Conservation (phyloP, 1,284 basidiomycete species). For the Ustilago curta region DNA sequence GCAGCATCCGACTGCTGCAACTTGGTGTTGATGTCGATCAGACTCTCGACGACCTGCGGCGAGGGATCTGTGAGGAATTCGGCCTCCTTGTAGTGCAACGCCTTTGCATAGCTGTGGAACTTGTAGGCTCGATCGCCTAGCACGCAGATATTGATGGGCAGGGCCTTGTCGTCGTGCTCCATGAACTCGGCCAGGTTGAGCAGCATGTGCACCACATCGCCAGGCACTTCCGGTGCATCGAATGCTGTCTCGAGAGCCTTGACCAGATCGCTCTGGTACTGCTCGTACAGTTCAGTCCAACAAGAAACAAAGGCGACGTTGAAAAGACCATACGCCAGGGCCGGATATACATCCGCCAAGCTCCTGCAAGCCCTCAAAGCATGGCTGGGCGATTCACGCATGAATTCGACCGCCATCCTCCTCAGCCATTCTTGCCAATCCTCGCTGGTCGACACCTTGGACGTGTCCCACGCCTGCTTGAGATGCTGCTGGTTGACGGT, state of each 20-base stretch:
- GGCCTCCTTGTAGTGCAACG: slow-evolving; percentile 97
- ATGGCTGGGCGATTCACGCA: slow-evolving; percentile 98
- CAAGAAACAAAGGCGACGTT: slow-evolving; percentile 99
- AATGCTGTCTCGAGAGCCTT: slow-evolving; percentile 90
- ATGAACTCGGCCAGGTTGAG: slow-evolving; percentile 99
- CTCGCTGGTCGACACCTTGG: slow-evolving; percentile 79
- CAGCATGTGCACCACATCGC: slow-evolving; percentile 92
- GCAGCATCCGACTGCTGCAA: slow-evolving; percentile 79
- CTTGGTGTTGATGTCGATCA: slow-evolving; percentile 97
- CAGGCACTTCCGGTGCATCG: slow-evolving; percentile 81
- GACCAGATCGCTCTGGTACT: slow-evolving; percentile 75
- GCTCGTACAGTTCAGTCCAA: slow-evolving; percentile 93
- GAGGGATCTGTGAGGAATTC: slow-evolving; percentile 94
- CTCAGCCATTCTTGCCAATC: slow-evolving; percentile 99
- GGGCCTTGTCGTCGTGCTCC: slow-evolving; percentile 97
- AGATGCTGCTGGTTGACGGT: slow-evolving; percentile 97
- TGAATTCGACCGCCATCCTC: slow-evolving; percentile 91
- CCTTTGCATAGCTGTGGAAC: slow-evolving; percentile 96
- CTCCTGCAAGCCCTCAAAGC: slow-evolving; percentile 95
- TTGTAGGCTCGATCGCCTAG: slow-evolving; percentile 92
- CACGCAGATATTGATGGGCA: slow-evolving; percentile 92
- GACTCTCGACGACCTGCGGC: slow-evolving; percentile 83
- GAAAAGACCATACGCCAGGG: slow-evolving; percentile 93
- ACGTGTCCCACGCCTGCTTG: slow-evolving; percentile 95
- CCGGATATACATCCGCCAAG: slow-evolving; percentile 89